These are phyloP conservation scores for Plasmodium cynomolgi DNA, from an alignment of 169 alveolate genomes.

Conservation along the genomic window DNA sequence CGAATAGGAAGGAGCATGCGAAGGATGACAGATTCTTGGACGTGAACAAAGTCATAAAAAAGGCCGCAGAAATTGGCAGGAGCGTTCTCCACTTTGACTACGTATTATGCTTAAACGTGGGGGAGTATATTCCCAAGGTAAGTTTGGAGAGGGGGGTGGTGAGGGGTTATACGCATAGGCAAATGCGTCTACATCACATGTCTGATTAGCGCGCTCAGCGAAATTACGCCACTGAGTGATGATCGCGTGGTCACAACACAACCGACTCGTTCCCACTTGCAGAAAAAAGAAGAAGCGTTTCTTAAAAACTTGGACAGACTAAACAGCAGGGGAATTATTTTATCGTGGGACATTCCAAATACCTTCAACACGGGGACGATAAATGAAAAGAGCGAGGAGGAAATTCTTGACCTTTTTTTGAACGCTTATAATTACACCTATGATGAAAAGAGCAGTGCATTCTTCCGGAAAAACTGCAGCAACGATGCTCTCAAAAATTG, in stretches of 20 bases:
- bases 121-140: slow-evolving; percentile 69
- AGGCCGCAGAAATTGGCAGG: neutral
- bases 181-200: neutral
- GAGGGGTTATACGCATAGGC: neutral
- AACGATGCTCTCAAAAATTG: slow-evolving; percentile 28
- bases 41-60: slow-evolving; percentile 3
- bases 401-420: slow-evolving; percentile 28
- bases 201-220: neutral
- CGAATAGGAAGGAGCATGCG: neutral
- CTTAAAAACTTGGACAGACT: slow-evolving; percentile 41
- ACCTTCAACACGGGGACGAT: slow-evolving; percentile 64
- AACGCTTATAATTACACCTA: slow-evolving; percentile 34
- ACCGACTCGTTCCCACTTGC: neutral
- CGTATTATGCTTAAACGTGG: slow-evolving; percentile 57
- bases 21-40: neutral
- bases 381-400: slow-evolving; percentile 35
- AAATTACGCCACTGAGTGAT: neutral
- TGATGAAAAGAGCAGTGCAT: slow-evolving; percentile 50
- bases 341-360: slow-evolving; percentile 59
- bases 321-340: slow-evolving; percentile 38
- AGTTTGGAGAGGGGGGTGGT: neutral
- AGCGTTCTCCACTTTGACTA: slow-evolving; percentile 32
- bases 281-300: slow-evolving; percentile 59
- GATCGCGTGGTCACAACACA: neutral
- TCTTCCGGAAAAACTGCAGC: slow-evolving; percentile 50